phyloP scores from a whole-genome alignment of 2,329 filamentous ascomycete species.

The Xylariaceae sp. region DNA sequence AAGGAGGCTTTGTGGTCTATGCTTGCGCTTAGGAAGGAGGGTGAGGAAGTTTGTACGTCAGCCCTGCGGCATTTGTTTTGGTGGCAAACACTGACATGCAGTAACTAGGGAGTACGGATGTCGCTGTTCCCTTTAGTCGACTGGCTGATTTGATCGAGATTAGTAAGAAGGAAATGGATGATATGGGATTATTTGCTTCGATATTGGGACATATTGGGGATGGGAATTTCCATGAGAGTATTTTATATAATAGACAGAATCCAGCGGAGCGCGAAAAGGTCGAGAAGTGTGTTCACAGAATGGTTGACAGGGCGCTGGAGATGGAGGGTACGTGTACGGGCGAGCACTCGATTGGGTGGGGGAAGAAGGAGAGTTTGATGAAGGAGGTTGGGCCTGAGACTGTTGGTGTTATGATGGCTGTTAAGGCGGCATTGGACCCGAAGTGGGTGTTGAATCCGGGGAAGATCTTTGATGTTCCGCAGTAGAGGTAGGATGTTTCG shows the following conservation, averaged over 20 bases:
- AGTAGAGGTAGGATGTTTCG: not conserved
- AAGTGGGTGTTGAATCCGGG: slow-evolving; percentile 88
- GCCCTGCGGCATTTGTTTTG: not conserved
- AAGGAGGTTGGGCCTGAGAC: slow-evolving; percentile 80
- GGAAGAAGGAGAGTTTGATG: slow-evolving; percentile 77
- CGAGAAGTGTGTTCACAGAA: slow-evolving; percentile 78
- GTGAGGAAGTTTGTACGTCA: slow-evolving; percentile 68
- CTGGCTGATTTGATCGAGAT: slow-evolving; percentile 75
- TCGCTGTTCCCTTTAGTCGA: slow-evolving; percentile 75
- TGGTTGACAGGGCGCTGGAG: slow-evolving; percentile 85
- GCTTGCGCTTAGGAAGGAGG: slow-evolving; percentile 63
- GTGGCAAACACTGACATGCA: not conserved
- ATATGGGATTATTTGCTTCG: slow-evolving; percentile 80
- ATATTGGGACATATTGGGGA: slow-evolving; percentile 90
- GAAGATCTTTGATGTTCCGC: slow-evolving; percentile 76
- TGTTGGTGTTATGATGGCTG: slow-evolving; percentile 76
- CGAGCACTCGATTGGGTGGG: slow-evolving; percentile 82
- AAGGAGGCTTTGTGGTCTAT: slow-evolving; percentile 86
- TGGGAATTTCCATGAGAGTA: slow-evolving; percentile 91
- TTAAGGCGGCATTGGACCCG: slow-evolving; percentile 82
- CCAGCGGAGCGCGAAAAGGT: slow-evolving; percentile 71
- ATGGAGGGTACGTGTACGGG: slow-evolving; percentile 95
- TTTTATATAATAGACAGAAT: slow-evolving; percentile 77
- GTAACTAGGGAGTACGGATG: slow-evolving; percentile 70
- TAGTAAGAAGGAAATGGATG: slow-evolving; percentile 85